These are phyloP conservation scores for Leishmania mexicana DNA, from an alignment of 208 protist species.

Conservation along the genomic window DNA sequence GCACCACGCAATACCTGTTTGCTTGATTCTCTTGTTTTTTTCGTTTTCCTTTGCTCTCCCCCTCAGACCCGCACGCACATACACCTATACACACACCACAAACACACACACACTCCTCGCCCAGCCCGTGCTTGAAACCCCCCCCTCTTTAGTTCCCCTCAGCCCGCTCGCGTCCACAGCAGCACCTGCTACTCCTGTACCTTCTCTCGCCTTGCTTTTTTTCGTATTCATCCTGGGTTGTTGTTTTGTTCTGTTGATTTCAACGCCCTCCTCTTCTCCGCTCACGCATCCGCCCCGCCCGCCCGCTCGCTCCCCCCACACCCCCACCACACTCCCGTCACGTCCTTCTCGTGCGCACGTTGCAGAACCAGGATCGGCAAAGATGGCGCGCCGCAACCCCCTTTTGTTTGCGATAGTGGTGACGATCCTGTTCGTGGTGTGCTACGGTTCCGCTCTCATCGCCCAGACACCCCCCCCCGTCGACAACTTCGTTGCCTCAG, in stretches of 20 bases:
- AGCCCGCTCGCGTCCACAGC: not conserved
- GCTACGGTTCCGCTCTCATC: conserved; percentile 5
- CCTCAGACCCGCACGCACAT: not conserved
- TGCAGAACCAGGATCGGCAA: not conserved
- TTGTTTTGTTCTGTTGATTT: not conserved
- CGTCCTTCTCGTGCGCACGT: not conserved
- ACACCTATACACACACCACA: not conserved
- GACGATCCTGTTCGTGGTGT: conserved; percentile 16
- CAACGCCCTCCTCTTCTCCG: not conserved
- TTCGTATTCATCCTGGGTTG: no score
- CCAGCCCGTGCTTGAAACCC: not conserved
- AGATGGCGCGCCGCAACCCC: conserved; percentile 25
- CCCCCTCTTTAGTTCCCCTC: not conserved
- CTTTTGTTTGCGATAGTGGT: conserved; percentile 23
- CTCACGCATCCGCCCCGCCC: not conserved
- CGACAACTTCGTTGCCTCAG: conserved; percentile 14
- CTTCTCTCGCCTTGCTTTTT: not conserved
- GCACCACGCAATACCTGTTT: not conserved
- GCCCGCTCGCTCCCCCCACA: no score
- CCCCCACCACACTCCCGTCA: not conserved
- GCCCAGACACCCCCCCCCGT: conserved; percentile 1
- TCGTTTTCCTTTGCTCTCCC: not conserved
- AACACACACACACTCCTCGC: not conserved
- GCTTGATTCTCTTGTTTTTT: not conserved
- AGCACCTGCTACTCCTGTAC: not conserved